These are phyloP conservation scores for Apostasia shenzhenica DNA, from an alignment of 106 monocot genomes.

Conservation along the genomic window DNA sequence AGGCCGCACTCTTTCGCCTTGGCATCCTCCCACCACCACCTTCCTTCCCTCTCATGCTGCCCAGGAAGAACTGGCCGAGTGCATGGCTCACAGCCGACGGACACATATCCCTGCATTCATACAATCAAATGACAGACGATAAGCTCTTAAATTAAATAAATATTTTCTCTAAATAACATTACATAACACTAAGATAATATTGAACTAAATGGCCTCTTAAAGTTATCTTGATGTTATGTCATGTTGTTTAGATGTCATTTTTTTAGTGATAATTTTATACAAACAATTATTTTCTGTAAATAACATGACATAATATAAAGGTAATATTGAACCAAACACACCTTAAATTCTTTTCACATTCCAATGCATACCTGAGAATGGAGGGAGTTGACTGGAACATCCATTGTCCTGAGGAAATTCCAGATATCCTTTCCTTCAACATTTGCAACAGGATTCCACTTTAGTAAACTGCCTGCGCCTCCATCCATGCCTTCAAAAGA, in stretches of 20 bases:
- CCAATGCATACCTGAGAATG: slow-evolving; percentile 53
- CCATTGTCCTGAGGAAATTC: slow-evolving; percentile 88
- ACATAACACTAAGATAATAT: too few relatives aligned
- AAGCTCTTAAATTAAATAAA: too few relatives aligned
- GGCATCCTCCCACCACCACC: slow-evolving; percentile 99
- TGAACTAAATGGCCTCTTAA: too few relatives aligned
- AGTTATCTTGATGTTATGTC: too few relatives aligned
- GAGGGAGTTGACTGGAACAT: slow-evolving; percentile 72
- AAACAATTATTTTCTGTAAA: too few relatives aligned
- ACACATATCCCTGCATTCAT: slow-evolving; percentile 61
- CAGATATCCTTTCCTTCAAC: slow-evolving; percentile 78
- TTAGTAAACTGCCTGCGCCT: slow-evolving; percentile 78
- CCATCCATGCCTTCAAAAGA: slow-evolving; percentile 81
- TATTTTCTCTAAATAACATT: too few relatives aligned
- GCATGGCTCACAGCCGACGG: slow-evolving; percentile 95
- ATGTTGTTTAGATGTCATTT: too few relatives aligned
- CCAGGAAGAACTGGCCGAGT: slow-evolving; percentile 87
- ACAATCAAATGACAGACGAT: too few relatives aligned
- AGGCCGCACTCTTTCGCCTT: slow-evolving; percentile 95
- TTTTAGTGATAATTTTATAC: too few relatives aligned
- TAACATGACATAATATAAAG: too few relatives aligned
- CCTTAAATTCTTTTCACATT: neutral
- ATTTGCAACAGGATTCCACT: slow-evolving; percentile 93
- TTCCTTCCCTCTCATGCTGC: slow-evolving; percentile 96
- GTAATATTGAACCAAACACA: too few relatives aligned